phyloP scores from a whole-genome alignment of 2,329 filamentous ascomycete genomes.

The Myriosclerotinia curreyana region DNA sequence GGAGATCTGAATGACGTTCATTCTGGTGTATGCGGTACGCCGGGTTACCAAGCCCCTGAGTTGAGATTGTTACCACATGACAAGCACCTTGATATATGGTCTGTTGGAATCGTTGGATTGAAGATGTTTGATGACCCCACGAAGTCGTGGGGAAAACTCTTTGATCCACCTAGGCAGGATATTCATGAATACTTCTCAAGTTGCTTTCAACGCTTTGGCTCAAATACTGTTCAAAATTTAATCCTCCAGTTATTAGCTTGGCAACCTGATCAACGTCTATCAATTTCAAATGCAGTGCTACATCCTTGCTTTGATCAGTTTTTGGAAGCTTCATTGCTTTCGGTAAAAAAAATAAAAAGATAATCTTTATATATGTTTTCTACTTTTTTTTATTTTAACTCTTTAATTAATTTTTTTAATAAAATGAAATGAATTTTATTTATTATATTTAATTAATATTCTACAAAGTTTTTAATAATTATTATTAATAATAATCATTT shows the following conservation, averaged over 20 bases:
- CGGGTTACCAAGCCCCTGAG: background rate
- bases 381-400: too few species aligned
- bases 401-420: too few species aligned
- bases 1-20: background rate
- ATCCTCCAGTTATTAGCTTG: background rate
- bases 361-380: too few species aligned
- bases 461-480: too few species aligned
- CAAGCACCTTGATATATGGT: background rate
- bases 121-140: background rate
- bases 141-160: background rate
- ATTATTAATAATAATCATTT: too few species aligned
- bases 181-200: background rate
- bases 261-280: background rate
- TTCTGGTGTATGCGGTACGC: background rate
- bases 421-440: too few species aligned
- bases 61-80: background rate
- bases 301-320: background rate
- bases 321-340: too few species aligned
- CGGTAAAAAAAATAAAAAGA: too few species aligned
- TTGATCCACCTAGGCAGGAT: background rate
- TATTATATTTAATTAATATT: too few species aligned
- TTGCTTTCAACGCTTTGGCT: background rate
- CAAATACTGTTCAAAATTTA: background rate
- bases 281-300: background rate
- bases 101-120: background rate